phyloP scores from a whole-genome alignment of 2,329 filamentous ascomycete genomes.

The Dryadomyces sulphureus region DNA sequence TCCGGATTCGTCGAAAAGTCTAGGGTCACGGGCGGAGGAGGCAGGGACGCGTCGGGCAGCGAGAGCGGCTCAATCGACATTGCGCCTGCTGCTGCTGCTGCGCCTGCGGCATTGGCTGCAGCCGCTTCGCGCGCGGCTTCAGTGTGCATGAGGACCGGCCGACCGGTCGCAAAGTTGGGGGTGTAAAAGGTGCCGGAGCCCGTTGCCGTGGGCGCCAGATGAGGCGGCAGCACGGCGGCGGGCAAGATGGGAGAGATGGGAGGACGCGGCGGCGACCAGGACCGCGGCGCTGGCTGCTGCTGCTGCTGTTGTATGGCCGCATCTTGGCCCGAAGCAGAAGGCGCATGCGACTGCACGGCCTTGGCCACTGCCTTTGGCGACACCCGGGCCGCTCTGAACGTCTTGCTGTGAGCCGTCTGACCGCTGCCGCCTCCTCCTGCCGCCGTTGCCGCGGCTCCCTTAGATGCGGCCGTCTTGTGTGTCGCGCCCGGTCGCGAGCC shows the following conservation, averaged over 20 bases:
- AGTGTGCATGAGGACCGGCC: constrained; percentile 8
- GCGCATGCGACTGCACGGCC: neutral
- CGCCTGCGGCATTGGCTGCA: neutral
- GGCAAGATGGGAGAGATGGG: constrained; percentile 42
- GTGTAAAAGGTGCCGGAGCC: constrained; percentile 11
- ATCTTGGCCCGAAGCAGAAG: neutral
- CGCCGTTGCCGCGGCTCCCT: neutral
- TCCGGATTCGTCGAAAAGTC: constrained; percentile 60
- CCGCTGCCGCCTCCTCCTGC: neutral
- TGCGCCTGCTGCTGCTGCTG: neutral
- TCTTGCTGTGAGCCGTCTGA: neutral
- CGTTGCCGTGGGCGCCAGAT: constrained; percentile 20
- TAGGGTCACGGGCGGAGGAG: constrained; percentile 36
- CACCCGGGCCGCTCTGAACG: neutral
- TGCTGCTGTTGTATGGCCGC: neutral
- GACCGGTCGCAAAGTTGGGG: constrained; percentile 9
- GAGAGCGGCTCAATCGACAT: neutral
- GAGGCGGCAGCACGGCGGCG: constrained; percentile 15
- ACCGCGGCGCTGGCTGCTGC: constrained; percentile 13
- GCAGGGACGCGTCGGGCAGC: constrained; percentile 11
- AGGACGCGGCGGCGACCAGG: constrained; percentile 31
- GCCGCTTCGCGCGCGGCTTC: constrained; percentile 6
- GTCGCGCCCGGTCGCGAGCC: neutral
- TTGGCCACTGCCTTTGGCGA: neutral
- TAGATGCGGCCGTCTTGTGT: neutral